Conservation (phyloP, 441 rosid species). For the Gossypium aridum region DNA sequence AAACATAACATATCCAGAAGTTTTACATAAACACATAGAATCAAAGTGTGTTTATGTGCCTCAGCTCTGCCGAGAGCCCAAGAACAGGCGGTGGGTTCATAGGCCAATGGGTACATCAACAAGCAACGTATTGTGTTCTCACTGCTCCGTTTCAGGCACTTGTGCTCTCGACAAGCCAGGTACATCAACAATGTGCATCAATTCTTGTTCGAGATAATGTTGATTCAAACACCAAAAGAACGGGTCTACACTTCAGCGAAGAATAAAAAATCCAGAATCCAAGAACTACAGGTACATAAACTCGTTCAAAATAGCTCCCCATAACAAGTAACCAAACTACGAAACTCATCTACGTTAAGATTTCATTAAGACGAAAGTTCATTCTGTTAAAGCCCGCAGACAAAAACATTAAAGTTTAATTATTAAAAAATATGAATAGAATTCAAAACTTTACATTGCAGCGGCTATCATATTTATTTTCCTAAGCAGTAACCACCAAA, state of each 20-base stretch:
- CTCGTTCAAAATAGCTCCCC: too few species aligned
- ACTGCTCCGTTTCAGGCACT: too few species aligned
- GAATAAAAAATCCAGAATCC: neutral
- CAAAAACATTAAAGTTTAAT: neutral
- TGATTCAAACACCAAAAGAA: slow-evolving; percentile 2
- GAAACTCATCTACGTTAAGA: too few species aligned
- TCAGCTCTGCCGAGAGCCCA: neutral
- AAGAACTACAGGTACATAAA: neutral
- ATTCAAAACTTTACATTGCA: neutral
- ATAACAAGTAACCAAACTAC: too few species aligned
- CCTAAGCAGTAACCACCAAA: neutral
- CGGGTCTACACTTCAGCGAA: neutral
- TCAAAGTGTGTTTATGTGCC: neutral
- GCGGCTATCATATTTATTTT: neutral
- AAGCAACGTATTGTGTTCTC: too few species aligned
- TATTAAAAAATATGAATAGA: neutral
- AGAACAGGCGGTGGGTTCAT: too few species aligned
- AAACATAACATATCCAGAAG: neutral
- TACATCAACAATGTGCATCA: neutral
- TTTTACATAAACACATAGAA: neutral
- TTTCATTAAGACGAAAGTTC: neutral
- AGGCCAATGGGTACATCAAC: too few species aligned
- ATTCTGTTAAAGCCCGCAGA: neutral
- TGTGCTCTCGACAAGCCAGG: too few species aligned
- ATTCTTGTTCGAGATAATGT: neutral